Base-by-base conservation (phyloP, 768 basidiomycete genomes). In the Kockovaella imperatae region DNA sequence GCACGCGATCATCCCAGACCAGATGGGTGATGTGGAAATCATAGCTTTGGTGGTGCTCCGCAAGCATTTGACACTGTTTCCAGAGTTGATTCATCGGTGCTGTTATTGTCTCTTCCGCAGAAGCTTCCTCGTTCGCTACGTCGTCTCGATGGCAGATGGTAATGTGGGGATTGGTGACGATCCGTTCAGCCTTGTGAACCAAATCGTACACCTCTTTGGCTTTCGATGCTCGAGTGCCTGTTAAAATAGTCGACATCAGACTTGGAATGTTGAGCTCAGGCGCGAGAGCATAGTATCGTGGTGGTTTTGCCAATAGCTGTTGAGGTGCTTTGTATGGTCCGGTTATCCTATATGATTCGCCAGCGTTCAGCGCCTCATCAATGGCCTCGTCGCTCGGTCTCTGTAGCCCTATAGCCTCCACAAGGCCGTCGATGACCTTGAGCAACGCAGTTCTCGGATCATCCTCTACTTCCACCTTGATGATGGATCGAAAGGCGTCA, bases 111-210 rank as follows among this genome's bases (percentile, higher is more conserved):
- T 41, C 35, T 1, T 40, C 47, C n/a, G 21, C 30, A 5, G 54
- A 34, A 31, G 56, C 56, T 23, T 59, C 62, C 53, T 73, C 72
- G 2, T 26, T 65, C 0, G 35, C 43, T 2, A 70, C 69, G n/a
- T 43, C 62, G 18, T 80, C 81, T 54, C 69, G 67, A 70, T 99
- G 95, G 25, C 83, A 83, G 50, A 97, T 74, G 1, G 93, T 97
- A 47, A 95, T 76, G 71, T 97, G 95, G 1, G 91, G 88, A 3
- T 77, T 72, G 32, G 68, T 56, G 14, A 78, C 65, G 13, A 93
- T 69, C 21, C 85, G 75, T 4, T 73, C 62, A 0, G 69, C 69
- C 7, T 42, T 34, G 47, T 76, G 73, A 25, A 91, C 62, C 6
- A 57, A 42, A 0, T 67, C 57, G 77, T 80, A 85, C 50, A 86